A percentile compares a stretch with the other conserved stretches of the same genome.
Conservation (phyloP, 202 grass and related monocot genomes). For the Carex arenaria region DNA sequence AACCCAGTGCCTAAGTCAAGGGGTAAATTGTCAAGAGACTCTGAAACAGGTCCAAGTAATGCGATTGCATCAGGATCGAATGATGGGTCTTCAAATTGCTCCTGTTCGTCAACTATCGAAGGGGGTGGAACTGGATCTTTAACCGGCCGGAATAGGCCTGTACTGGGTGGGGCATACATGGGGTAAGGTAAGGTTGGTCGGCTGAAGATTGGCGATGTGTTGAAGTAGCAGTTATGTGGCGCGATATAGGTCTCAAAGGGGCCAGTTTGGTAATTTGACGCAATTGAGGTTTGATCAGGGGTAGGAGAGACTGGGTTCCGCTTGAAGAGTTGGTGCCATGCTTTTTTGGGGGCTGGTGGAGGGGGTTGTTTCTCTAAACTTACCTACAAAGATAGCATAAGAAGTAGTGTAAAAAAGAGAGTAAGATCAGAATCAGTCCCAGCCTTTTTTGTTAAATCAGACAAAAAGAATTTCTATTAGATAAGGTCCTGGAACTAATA, state of each 20-base stretch:
- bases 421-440: not conserved
- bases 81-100: slow-evolving; percentile 85
- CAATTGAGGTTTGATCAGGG: slow-evolving; percentile 41
- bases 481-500: not conserved
- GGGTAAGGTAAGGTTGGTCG: slow-evolving; percentile 44
- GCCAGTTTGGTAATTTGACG: slow-evolving; percentile 36
- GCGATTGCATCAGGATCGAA: slow-evolving; percentile 72
- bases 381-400: slow-evolving; percentile 38
- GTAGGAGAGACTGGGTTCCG: slow-evolving; percentile 59
- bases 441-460: not conserved
- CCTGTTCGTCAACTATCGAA: slow-evolving; percentile 48
- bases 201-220: slow-evolving; percentile 17
- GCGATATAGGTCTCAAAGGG: slow-evolving; percentile 31
- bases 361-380: slow-evolving; percentile 56
- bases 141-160: slow-evolving; percentile 36
- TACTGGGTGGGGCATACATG: slow-evolving; percentile 47
- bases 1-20: slow-evolving; percentile 44
- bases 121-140: slow-evolving; percentile 35
- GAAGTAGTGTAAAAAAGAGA: not conserved
- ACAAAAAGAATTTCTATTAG: not conserved
- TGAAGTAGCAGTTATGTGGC: slow-evolving; percentile 22
- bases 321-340: slow-evolving; percentile 93
- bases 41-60: slow-evolving; percentile 79
- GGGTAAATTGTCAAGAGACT: slow-evolving; percentile 63
- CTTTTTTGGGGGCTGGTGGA: slow-evolving; percentile 49